These are phyloP conservation scores for Bipolaris gigantea DNA, from an alignment of 2,329 filamentous ascomycete species.

Conservation along the genomic window DNA sequence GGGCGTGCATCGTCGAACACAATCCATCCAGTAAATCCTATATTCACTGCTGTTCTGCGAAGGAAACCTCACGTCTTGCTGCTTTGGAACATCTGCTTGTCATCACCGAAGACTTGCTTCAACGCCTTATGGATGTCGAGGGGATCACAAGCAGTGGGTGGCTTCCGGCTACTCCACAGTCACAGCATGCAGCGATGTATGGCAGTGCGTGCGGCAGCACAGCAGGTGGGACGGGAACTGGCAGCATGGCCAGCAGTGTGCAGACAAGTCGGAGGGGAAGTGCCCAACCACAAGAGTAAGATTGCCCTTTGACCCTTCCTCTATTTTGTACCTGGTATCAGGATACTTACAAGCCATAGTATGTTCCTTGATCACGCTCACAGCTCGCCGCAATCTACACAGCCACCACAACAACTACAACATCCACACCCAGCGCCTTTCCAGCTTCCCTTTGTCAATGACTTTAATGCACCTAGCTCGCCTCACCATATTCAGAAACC, in stretches of 20 bases:
- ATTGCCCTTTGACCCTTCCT: neutral
- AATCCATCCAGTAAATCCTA: conserved; percentile 40
- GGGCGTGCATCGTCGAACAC: conserved; percentile 44
- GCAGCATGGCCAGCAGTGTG: conserved; percentile 25
- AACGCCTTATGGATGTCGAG: conserved; percentile 37
- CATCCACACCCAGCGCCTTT: neutral
- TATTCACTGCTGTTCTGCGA: conserved; percentile 40
- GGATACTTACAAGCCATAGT: conserved; percentile 2
- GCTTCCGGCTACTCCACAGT: conserved; percentile 39
- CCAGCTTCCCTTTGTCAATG: conserved; percentile 17
- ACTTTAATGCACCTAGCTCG: conserved; percentile 25
- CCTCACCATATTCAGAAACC: conserved; percentile 25
- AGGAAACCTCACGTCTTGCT: conserved; percentile 35
- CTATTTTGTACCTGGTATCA: neutral
- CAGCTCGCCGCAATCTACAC: conserved; percentile 3
- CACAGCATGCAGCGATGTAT: conserved; percentile 36
- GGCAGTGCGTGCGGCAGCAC: conserved; percentile 22
- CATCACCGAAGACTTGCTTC: conserved; percentile 41
- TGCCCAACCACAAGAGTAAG: conserved; percentile 33
- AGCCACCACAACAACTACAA: conserved; percentile 3
- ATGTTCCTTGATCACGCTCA: conserved; percentile 9
- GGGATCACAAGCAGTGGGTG: conserved; percentile 42
- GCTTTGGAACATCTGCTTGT: conserved; percentile 42
- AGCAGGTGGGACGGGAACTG: conserved; percentile 25
- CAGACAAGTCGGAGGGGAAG: conserved; percentile 31